Percentiles rank a stretch among this genome's conserved stretches.
These are phyloP conservation scores for Aspergillus brasiliensis DNA, from an alignment of 2,329 filamentous ascomycete genomes.

Conservation along the genomic window DNA sequence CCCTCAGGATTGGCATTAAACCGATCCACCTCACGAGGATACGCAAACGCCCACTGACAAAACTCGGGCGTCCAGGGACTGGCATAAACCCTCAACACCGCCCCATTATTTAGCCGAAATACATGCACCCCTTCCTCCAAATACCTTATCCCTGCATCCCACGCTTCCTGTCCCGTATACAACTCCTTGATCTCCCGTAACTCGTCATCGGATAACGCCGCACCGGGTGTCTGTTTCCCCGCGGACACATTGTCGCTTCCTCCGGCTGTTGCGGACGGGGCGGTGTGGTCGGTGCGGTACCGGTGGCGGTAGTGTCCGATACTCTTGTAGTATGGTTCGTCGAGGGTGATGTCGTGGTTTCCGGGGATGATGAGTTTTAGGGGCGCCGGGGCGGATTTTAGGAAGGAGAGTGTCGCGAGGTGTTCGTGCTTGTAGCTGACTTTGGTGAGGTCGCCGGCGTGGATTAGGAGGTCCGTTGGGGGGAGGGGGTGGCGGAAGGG, in stretches of 20 bases:
- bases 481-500: conserved; percentile 51
- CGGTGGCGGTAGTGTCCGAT: conserved; percentile 33
- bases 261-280: conserved; percentile 8
- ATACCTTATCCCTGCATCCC: conserved; percentile 52
- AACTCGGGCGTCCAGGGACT: conserved; percentile 58
- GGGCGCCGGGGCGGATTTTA: conserved; percentile 53
- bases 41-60: conserved; percentile 59
- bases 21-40: conserved; percentile 53
- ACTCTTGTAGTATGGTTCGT: conserved; percentile 50
- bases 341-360: conserved; percentile 63
- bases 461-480: conserved; percentile 56
- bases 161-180: conserved; percentile 50
- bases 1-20: conserved; percentile 51
- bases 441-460: conserved; percentile 62
- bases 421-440: conserved; percentile 53
- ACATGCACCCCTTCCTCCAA: conserved; percentile 56
- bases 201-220: conserved; percentile 18
- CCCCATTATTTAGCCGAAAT: conserved; percentile 52
- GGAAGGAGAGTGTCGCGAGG: conserved; percentile 48
- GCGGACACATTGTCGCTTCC: conserved; percentile 23
- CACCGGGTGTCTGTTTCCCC: conserved; percentile 12
- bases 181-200: conserved; percentile 42
- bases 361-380: conserved; percentile 65
- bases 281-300: conserved; percentile 17
- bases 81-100: conserved; percentile 55